Evolutionary conservation across 1,139 yeast species (phyloP).

Genomic region (Diutina pseudorugosa): DNA sequence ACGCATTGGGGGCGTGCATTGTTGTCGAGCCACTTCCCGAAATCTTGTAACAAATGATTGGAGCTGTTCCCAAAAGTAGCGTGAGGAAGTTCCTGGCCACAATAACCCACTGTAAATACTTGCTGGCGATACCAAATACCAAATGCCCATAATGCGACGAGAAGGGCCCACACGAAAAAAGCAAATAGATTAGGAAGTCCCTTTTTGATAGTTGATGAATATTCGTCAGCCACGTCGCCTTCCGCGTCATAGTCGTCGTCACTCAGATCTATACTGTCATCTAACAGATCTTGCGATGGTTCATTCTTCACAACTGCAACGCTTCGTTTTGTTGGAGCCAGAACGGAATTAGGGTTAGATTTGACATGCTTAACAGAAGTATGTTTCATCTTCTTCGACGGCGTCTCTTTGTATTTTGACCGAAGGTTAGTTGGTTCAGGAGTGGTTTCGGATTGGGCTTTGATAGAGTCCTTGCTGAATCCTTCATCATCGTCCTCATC

Average conservation of each 20-base stretch:
- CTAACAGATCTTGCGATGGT: neutral
- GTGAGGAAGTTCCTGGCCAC: slow-evolving; percentile 44
- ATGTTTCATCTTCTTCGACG: too few relatives aligned
- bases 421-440: too few relatives aligned
- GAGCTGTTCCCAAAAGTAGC: slow-evolving; percentile 19
- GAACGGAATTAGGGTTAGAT: too few relatives aligned
- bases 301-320: too few relatives aligned
- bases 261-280: neutral
- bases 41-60: slow-evolving; percentile 10
- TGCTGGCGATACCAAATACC: slow-evolving; percentile 56
- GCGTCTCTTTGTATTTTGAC: too few relatives aligned
- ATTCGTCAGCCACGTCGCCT: neutral
- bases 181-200: slow-evolving; percentile 6
- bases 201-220: neutral
- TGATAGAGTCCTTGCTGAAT: too few relatives aligned
- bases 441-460: too few relatives aligned
- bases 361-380: too few relatives aligned
- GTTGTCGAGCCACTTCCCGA: slow-evolving; percentile 23
- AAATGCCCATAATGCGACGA: slow-evolving; percentile 19
- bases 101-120: slow-evolving; percentile 47
- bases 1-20: slow-evolving; percentile 51
- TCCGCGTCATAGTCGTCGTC: neutral
- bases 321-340: too few relatives aligned
- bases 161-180: slow-evolving; percentile 17
- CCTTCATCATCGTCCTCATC: neutral